Evolutionary conservation across 305 asterid species (phyloP).

Genomic region (Rubia tinctorum): DNA sequence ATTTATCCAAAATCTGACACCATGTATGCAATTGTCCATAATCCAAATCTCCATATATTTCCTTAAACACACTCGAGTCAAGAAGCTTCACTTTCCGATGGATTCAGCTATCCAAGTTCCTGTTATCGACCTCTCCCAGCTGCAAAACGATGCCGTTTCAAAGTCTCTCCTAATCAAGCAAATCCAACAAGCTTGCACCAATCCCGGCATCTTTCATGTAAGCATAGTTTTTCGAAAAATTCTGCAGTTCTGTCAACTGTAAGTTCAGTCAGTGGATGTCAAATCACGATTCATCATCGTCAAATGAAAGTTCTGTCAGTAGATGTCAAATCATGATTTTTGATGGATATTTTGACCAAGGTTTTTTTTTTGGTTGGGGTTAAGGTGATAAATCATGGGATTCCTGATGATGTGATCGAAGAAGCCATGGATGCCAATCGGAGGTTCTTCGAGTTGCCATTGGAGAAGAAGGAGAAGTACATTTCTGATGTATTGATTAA

Average conservation of each 20-base stretch:
- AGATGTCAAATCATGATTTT: no score
- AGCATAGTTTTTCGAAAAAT: neutral
- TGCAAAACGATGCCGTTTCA: neutral
- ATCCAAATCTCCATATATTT: neutral
- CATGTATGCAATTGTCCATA: neutral
- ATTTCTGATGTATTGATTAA: constrained; percentile 27
- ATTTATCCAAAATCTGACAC: neutral
- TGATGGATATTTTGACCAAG: no score
- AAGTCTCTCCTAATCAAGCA: constrained; percentile 8
- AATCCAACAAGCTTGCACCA: constrained; percentile 15
- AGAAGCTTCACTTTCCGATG: neutral
- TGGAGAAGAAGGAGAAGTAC: constrained; percentile 26
- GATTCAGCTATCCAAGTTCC: constrained; percentile 6
- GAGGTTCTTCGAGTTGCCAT: constrained; percentile 34
- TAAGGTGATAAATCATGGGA: constrained; percentile 21
- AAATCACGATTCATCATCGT: no score
- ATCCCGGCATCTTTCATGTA: constrained; percentile 7
- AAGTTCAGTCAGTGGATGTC: no score
- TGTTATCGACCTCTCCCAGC: constrained; percentile 11
- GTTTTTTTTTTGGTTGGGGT: neutral
- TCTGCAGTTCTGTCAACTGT: no score
- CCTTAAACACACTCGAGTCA: neutral
- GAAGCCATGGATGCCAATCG: constrained; percentile 37
- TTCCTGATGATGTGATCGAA: constrained; percentile 30
- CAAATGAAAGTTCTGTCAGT: no score